Evolutionary conservation across 345 rosid genomes (phyloP).

Genomic region (Turritis glabra): DNA sequence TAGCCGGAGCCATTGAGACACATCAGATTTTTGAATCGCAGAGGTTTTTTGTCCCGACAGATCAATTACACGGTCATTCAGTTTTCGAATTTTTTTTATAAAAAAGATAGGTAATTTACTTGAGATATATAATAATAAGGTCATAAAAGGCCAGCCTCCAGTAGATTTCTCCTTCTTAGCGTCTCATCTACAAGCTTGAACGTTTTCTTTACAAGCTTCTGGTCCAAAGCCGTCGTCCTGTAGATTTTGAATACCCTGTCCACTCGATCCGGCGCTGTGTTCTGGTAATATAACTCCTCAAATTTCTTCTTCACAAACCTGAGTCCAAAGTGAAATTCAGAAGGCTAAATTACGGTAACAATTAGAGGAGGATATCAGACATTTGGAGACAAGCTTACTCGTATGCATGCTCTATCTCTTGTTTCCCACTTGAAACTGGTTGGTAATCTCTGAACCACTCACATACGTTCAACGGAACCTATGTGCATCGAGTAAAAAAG

Average conservation of each 20-base stretch:
- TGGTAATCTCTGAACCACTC: constrained; percentile 98
- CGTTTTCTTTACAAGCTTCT: constrained; percentile 97
- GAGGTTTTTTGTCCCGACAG: neutral
- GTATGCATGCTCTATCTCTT: constrained; percentile 92
- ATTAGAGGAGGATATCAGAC: neutral
- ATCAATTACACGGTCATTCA: constrained; percentile 3
- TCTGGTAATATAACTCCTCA: constrained; percentile 87
- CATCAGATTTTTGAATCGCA: neutral
- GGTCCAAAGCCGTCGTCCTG: constrained; percentile 91
- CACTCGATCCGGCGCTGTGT: constrained; percentile 78
- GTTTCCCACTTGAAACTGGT: constrained; percentile 83
- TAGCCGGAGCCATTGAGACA: neutral
- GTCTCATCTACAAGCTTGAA: constrained; percentile 98
- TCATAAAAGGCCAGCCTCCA: constrained; percentile 94
- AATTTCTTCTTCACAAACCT: constrained; percentile 98
- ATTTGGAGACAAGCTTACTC: constrained; percentile 57
- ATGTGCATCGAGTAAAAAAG: neutral
- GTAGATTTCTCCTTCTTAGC: constrained; percentile 83
- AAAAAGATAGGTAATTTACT: constrained; percentile 18
- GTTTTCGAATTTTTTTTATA: neutral
- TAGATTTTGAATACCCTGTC: constrained; percentile 96
- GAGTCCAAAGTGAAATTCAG: neutral
- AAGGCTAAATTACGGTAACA: neutral
- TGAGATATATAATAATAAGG: neutral
- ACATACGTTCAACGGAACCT: constrained; percentile 89